Evolutionary conservation across 192 early-diverging fungal species (phyloP).

Genomic region (Backusella luteola): DNA sequence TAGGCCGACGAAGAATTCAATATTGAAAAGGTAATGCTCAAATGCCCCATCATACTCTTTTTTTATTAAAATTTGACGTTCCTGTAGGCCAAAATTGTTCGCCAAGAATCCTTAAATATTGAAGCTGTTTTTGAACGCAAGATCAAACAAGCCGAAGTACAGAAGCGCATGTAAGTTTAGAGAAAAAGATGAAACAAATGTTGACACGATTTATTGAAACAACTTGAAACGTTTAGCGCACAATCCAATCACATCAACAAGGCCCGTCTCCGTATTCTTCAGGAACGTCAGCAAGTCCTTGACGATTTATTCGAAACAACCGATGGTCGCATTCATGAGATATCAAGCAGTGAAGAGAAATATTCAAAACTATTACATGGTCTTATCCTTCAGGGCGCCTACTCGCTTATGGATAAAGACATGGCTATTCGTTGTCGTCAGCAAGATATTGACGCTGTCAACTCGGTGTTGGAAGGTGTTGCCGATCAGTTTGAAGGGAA

Average conservation of each 20-base stretch:
- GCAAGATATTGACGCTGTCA: slow-evolving; percentile 63
- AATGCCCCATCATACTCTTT: neutral
- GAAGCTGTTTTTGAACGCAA: slow-evolving; percentile 96
- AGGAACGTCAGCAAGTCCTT: slow-evolving; percentile 84
- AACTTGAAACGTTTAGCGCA: slow-evolving; percentile 48
- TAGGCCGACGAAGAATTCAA: slow-evolving; percentile 99
- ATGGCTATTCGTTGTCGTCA: slow-evolving; percentile 72
- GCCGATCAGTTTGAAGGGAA: slow-evolving; percentile 55
- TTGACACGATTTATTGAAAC: neutral
- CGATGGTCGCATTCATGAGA: slow-evolving; percentile 53
- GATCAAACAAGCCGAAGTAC: slow-evolving; percentile 95
- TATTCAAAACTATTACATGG: slow-evolving; percentile 68
- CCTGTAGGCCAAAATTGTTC: slow-evolving; percentile 85
- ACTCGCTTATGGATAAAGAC: slow-evolving; percentile 80
- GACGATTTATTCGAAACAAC: slow-evolving; percentile 80
- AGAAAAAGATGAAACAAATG: neutral
- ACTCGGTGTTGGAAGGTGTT: slow-evolving; percentile 53
- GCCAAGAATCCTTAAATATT: slow-evolving; percentile 96
- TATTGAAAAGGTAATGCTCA: slow-evolving; percentile 81
- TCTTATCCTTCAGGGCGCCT: slow-evolving; percentile 81
- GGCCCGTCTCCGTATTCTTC: slow-evolving; percentile 84
- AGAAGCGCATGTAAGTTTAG: slow-evolving; percentile 80
- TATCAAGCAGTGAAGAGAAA: slow-evolving; percentile 55
- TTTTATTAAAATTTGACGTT: neutral
- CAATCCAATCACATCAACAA: slow-evolving; percentile 98